Evolutionary conservation across 345 rosid species (phyloP), one percentile per base, ranked within the genome.

Genomic region (Mangifera indica): DNA sequence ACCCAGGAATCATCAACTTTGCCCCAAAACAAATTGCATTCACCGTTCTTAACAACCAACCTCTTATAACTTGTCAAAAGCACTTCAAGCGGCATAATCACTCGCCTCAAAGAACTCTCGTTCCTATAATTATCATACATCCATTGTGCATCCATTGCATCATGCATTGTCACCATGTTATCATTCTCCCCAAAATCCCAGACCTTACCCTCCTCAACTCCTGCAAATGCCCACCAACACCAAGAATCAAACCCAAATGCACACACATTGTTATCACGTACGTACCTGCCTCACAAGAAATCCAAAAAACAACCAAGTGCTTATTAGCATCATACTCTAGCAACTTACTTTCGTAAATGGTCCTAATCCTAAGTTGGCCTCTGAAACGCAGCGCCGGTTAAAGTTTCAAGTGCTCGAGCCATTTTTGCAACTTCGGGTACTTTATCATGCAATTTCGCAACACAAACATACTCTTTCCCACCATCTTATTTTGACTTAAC

Each of bases 141-240:
- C 89, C 88, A 91, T 64, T 90, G 98, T 46, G 91, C 98, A 81
- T 92, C 98, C 94, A 92, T 85, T 14, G 88, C 88, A 86, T 90
- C 98, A 52, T 92, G 96, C 98, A 92, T 90, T 0, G 96, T 88
- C 63, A 92, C 96, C 98, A 93, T 91, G 75, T 93, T 93, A 87
- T 93, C 93, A 65, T 69, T 88, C 85, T 93, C 97, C 1, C 98
- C 53, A 74, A 67, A 65, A 93, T 93, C 44, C 98, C 97, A 25
- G 97, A 91, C 80, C 98, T 77, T 55, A 89, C 98, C 61, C 98
- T 87, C 73, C 98, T 84, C 69, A 93, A 80, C 68, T 93, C 96
- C 82, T 91, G 96, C 96, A 93, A 91, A 85, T 88, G 93, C n/a
- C 84, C 93, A n/a, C 98, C 98, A 54, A 91, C 97, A 17, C 98